These are phyloP conservation scores for Trebouxia sp. DNA, from an alignment of 139 green algal genomes.

Conservation along the genomic window DNA sequence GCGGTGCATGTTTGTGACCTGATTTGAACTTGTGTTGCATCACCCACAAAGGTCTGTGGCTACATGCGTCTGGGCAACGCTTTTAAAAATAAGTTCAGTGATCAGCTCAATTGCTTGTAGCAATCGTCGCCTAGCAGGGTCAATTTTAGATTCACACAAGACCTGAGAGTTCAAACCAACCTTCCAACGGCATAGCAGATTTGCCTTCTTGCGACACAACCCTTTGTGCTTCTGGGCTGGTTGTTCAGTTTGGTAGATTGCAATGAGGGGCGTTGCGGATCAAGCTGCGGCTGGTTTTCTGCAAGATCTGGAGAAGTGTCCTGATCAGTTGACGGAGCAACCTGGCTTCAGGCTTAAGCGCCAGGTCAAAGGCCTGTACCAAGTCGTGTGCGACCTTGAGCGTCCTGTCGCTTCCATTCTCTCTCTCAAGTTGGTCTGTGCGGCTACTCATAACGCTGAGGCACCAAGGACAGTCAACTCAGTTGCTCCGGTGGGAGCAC, in stretches of 20 bases:
- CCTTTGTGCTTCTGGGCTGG: too few species aligned
- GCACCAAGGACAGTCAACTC: too few species aligned
- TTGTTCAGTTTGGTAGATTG: too few species aligned
- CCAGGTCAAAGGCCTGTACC: background rate
- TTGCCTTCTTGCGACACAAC: background rate
- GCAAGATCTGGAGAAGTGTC: background rate
- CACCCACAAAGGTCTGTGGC: too few species aligned
- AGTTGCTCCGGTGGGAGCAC: too few species aligned
- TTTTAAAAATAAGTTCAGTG: too few species aligned
- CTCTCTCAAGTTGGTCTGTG: background rate
- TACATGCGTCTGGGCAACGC: too few species aligned
- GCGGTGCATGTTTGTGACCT: background rate
- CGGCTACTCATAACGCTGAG: background rate
- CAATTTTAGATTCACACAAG: too few species aligned
- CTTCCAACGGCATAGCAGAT: background rate
- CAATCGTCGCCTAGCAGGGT: too few species aligned
- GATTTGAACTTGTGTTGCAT: too few species aligned
- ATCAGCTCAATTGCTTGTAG: too few species aligned
- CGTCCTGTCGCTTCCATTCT: background rate
- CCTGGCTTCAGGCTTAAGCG: background rate
- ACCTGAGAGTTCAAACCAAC: too few species aligned
- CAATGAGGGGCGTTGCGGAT: background rate
- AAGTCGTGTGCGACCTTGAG: slow-evolving; percentile 6
- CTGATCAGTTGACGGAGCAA: slow-evolving; percentile 1
- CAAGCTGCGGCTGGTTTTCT: background rate